These are phyloP conservation scores for Balakata baccata DNA, from an alignment of 345 rosid species.

Conservation along the genomic window DNA sequence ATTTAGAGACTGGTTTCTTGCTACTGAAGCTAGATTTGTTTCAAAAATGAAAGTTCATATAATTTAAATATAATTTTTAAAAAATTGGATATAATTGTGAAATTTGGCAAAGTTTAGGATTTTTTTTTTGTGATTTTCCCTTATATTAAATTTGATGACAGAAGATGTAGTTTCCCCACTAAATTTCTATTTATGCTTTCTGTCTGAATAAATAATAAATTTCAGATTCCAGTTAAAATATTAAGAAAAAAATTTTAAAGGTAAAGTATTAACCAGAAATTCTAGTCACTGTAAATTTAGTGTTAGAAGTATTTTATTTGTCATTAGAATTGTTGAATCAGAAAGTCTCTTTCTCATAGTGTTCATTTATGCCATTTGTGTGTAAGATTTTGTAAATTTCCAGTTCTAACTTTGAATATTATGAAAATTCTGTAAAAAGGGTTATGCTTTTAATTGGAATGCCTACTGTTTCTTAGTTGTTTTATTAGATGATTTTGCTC, in stretches of 20 bases:
- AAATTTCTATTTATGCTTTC: neutral
- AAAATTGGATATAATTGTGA: too few species aligned
- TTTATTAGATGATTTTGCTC: neutral
- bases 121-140: too few species aligned
- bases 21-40: too few species aligned
- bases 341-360: neutral
- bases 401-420: neutral
- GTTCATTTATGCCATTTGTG: neutral
- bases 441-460: neutral
- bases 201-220: neutral
- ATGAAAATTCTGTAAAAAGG: neutral
- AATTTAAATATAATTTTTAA: too few species aligned
- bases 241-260: neutral
- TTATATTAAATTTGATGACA: neutral
- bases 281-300: neutral
- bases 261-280: neutral
- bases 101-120: too few species aligned
- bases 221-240: neutral
- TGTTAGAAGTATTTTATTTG: neutral
- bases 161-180: neutral
- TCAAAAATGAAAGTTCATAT: too few species aligned
- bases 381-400: neutral
- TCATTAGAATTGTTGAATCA: neutral
- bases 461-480: neutral
- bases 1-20: too few species aligned